Percentiles rank a stretch among this genome's conserved stretches.
These are phyloP conservation scores for Pseudocercospora fijiensis DNA, from an alignment of 2,329 filamentous ascomycete species.

Conservation along the genomic window DNA sequence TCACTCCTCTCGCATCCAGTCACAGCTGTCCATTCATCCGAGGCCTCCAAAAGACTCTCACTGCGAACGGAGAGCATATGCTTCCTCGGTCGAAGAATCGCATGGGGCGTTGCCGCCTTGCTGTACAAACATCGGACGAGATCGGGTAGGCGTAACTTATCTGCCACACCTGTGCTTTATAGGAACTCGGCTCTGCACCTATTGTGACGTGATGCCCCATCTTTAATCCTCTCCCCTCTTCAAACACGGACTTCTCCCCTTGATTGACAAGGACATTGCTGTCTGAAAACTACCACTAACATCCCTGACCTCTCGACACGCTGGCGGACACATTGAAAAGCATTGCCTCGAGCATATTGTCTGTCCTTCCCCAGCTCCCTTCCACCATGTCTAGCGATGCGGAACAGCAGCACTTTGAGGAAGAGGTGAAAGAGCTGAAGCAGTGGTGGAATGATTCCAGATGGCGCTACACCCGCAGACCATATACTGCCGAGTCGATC, in stretches of 20 bases:
- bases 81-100: conserved; percentile 19
- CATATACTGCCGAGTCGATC: conserved; percentile 95
- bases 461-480: conserved; percentile 89
- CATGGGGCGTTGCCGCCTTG: conserved; percentile 12
- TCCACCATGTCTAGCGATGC: conserved; percentile 48
- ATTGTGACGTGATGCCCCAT: conserved; percentile 24
- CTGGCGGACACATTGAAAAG: conserved; percentile 40
- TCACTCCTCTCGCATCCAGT: conserved; percentile 16
- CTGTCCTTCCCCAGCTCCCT: conserved; percentile 30
- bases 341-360: conserved; percentile 34
- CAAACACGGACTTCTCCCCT: conserved; percentile 15
- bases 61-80: conserved; percentile 16
- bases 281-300: not conserved
- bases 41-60: conserved; percentile 21
- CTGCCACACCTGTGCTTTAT: conserved; percentile 9
- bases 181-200: conserved; percentile 10
- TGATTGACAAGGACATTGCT: conserved; percentile 8
- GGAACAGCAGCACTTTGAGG: conserved; percentile 71
- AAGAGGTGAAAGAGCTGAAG: conserved; percentile 85
- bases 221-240: conserved; percentile 22
- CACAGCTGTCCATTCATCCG: conserved; percentile 28
- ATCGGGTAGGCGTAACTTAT: conserved; percentile 21
- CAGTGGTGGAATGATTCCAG: conserved; percentile 90
- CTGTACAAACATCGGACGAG: conserved; percentile 22
- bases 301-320: conserved; percentile 21